These are phyloP conservation scores for Microdochium paspali DNA, from an alignment of 2,329 filamentous ascomycete species.

Conservation along the genomic window DNA sequence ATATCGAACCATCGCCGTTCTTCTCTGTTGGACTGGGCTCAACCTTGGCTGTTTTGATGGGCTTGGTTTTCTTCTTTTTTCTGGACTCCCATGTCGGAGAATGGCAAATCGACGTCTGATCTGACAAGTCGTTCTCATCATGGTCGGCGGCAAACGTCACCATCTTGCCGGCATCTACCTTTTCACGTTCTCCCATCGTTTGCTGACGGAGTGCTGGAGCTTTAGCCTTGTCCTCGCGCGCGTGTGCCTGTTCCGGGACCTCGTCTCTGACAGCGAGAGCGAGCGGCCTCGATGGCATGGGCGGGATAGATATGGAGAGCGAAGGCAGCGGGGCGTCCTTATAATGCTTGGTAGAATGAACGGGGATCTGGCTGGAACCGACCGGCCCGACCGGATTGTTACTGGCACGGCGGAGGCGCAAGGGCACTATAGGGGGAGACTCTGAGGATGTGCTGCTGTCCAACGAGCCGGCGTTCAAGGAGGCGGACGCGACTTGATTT, in stretches of 20 bases:
- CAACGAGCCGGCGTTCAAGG: not conserved
- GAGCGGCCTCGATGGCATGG: constrained; percentile 12
- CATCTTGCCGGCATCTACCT: constrained; percentile 23
- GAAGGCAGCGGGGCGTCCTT: constrained; percentile 16
- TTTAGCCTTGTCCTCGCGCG: not conserved
- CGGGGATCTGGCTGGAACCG: not conserved
- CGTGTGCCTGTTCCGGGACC: constrained; percentile 2
- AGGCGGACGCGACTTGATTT: constrained; percentile 14
- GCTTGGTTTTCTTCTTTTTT: constrained; percentile 41
- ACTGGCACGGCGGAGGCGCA: constrained; percentile 10
- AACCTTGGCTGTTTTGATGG: constrained; percentile 29
- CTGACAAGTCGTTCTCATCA: constrained; percentile 23
- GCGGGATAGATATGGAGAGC: constrained; percentile 21
- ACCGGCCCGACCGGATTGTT: not conserved
- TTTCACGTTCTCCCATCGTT: constrained; percentile 6
- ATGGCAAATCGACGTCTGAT: constrained; percentile 45
- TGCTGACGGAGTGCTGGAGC: constrained; percentile 1
- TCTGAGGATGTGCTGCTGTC: not conserved
- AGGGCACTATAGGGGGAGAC: not conserved
- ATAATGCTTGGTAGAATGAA: not conserved
- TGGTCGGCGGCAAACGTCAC: constrained; percentile 28
- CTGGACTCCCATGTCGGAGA: constrained; percentile 54
- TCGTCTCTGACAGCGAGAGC: constrained; percentile 6
- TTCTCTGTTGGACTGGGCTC: constrained; percentile 22
- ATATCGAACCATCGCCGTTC: constrained; percentile 26